A percentile compares a stretch with the other conserved stretches of the same genome.
These are phyloP conservation scores for Tetragonia tetragonoides DNA, from an alignment of 148 eudicot species.

Conservation along the genomic window DNA sequence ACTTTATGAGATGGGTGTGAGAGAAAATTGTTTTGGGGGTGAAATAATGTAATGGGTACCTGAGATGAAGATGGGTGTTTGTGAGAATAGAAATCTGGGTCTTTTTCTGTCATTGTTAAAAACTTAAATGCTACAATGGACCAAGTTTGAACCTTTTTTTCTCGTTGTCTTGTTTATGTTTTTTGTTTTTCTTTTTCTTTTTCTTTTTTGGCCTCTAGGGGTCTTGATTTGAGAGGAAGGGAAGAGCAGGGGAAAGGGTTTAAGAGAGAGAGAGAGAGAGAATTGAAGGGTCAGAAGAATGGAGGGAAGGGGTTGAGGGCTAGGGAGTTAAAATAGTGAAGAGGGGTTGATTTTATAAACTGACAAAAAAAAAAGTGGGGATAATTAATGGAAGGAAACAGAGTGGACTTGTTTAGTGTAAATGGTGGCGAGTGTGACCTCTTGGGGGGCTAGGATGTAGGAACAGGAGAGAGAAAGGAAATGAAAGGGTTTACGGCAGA, in stretches of 20 bases:
- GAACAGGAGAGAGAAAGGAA: not conserved
- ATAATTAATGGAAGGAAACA: conserved; percentile 6
- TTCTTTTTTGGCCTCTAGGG: not conserved
- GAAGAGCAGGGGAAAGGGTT: not conserved
- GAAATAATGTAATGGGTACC: conserved; percentile 29
- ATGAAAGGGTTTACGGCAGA: not conserved
- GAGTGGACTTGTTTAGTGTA: conserved; percentile 18
- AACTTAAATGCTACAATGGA: too few relatives aligned
- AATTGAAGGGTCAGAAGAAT: not conserved
- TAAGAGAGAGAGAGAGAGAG: not conserved
- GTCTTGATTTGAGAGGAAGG: not conserved
- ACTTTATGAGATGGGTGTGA: not conserved
- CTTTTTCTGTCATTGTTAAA: conserved; percentile 45
- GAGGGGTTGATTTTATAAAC: not conserved
- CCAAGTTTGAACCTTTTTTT: too few relatives aligned
- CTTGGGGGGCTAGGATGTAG: not conserved
- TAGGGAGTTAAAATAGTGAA: not conserved
- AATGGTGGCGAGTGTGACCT: conserved; percentile 28
- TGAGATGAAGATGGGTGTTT: conserved; percentile 66
- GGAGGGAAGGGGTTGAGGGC: conserved; percentile 1
- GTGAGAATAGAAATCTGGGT: conserved; percentile 53
- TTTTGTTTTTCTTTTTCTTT: not conserved
- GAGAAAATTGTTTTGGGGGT: not conserved
- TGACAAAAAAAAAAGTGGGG: not conserved
- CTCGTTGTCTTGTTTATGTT: too few relatives aligned